phyloP scores from a whole-genome alignment of 2,329 filamentous ascomycete species.

The Pochonia chlamydosporia region DNA sequence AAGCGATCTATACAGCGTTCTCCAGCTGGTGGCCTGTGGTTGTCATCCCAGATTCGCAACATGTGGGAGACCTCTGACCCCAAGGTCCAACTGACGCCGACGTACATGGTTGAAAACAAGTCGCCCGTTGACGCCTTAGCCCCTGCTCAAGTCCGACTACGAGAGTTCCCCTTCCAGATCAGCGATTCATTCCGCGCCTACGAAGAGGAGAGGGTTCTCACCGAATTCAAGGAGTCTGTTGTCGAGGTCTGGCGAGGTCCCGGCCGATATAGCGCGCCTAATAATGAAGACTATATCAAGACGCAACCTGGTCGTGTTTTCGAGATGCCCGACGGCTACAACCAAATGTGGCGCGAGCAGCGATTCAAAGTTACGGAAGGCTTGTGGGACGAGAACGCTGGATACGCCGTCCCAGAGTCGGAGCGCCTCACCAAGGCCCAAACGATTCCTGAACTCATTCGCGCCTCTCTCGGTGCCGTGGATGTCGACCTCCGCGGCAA shows the following conservation, averaged over 20 bases:
- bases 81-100: slow-evolving; percentile 70
- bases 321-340: slow-evolving; percentile 95
- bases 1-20: slow-evolving; percentile 86
- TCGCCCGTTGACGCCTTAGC: slow-evolving; percentile 80
- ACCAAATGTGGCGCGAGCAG: slow-evolving; percentile 88
- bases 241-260: slow-evolving; percentile 90
- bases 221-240: slow-evolving; percentile 96
- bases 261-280: slow-evolving; percentile 55
- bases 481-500: slow-evolving; percentile 85
- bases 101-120: slow-evolving; percentile 85
- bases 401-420: slow-evolving; percentile 44
- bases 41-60: slow-evolving; percentile 80
- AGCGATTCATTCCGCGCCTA: slow-evolving; percentile 69
- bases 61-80: slow-evolving; percentile 68
- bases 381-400: slow-evolving; percentile 81
- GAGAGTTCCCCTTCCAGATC: slow-evolving; percentile 58
- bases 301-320: slow-evolving; percentile 77
- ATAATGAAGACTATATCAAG: slow-evolving; percentile 73
- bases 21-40: slow-evolving; percentile 79
- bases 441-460: slow-evolving; percentile 79
- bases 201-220: slow-evolving; percentile 88
- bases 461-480: slow-evolving; percentile 68
- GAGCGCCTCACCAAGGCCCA: slow-evolving; percentile 60
- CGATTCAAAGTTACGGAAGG: slow-evolving; percentile 82
- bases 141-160: slow-evolving; percentile 69